Evolutionary conservation across 192 early-diverging fungal species (phyloP).

Genomic region (Phlyctochytrium bullatum): DNA sequence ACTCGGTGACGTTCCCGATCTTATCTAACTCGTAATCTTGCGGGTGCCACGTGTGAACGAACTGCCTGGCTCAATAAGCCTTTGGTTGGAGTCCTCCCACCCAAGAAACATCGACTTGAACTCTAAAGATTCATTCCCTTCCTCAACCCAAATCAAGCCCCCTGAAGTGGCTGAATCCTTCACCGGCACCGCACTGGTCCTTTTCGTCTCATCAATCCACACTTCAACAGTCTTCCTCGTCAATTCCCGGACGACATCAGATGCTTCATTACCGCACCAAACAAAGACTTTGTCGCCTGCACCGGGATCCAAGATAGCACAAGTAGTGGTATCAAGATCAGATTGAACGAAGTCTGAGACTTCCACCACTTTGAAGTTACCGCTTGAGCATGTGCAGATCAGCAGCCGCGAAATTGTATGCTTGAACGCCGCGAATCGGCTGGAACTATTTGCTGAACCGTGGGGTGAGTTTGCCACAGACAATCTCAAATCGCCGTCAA

Average conservation of each 20-base stretch:
- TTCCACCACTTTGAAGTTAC: constrained; percentile 46
- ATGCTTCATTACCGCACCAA: constrained; percentile 44
- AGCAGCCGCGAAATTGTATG: constrained; percentile 38
- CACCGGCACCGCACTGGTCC: not conserved
- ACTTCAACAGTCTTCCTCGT: constrained; percentile 50
- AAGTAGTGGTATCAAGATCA: constrained; percentile 37
- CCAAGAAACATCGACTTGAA: not conserved
- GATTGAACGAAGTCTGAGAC: constrained; percentile 37
- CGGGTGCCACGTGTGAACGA: not conserved
- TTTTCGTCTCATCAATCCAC: constrained; percentile 35
- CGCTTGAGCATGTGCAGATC: constrained; percentile 38
- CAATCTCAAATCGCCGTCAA: not conserved
- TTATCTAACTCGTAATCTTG: too few relatives aligned
- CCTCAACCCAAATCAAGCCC: not conserved
- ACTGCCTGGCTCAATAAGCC: not conserved
- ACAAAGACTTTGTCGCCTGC: constrained; percentile 37
- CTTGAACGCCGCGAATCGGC: not conserved
- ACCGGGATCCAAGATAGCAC: constrained; percentile 54
- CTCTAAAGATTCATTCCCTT: not conserved
- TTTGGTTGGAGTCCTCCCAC: not conserved
- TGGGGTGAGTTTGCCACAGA: constrained; percentile 14
- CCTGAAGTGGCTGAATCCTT: not conserved
- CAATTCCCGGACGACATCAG: constrained; percentile 51
- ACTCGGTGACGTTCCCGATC: too few relatives aligned
- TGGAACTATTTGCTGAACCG: not conserved